Evolutionary conservation across 352 stramenopile genomes (phyloP).

Genomic region (Phytophthora tentaculata): DNA sequence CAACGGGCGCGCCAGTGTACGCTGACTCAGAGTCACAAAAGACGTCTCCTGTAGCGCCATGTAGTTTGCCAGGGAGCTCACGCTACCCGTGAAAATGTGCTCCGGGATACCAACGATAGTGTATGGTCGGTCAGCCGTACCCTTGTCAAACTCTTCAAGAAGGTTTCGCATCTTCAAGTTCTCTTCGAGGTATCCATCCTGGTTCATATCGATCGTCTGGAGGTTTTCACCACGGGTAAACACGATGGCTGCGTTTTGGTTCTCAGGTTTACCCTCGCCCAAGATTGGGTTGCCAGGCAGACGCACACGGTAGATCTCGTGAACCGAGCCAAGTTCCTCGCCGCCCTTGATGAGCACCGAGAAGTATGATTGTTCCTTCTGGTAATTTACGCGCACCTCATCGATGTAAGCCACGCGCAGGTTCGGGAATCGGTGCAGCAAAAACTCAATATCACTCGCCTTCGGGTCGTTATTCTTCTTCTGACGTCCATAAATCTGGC

Average conservation of each 20-base stretch:
- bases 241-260: slow-evolving; percentile 99
- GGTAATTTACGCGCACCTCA: slow-evolving; percentile 95
- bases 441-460: slow-evolving; percentile 98
- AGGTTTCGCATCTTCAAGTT: slow-evolving; percentile 99
- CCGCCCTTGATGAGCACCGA: slow-evolving; percentile 97
- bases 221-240: slow-evolving; percentile 98
- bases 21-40: slow-evolving; percentile 98
- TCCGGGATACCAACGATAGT: slow-evolving; percentile 98
- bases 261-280: slow-evolving; percentile 99
- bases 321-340: slow-evolving; percentile 62
- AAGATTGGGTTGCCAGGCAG: slow-evolving; percentile 98
- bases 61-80: slow-evolving; percentile 99
- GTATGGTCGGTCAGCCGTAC: slow-evolving; percentile 77
- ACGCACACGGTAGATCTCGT: slow-evolving; percentile 98
- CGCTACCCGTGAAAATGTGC: slow-evolving; percentile 99
- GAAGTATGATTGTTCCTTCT: slow-evolving; percentile 96
- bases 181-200: slow-evolving; percentile 99
- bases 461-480: slow-evolving; percentile 99
- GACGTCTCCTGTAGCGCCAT: slow-evolving; percentile 99
- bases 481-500: slow-evolving; percentile 98
- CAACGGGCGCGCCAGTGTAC: slow-evolving; percentile 95
- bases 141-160: slow-evolving; percentile 97
- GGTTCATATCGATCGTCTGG: slow-evolving; percentile 99
- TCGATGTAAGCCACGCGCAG: slow-evolving; percentile 99
- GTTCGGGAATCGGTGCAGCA: slow-evolving; percentile 97